These are phyloP conservation scores for Citrus inodora DNA, from an alignment of 345 rosid species.

Conservation along the genomic window DNA sequence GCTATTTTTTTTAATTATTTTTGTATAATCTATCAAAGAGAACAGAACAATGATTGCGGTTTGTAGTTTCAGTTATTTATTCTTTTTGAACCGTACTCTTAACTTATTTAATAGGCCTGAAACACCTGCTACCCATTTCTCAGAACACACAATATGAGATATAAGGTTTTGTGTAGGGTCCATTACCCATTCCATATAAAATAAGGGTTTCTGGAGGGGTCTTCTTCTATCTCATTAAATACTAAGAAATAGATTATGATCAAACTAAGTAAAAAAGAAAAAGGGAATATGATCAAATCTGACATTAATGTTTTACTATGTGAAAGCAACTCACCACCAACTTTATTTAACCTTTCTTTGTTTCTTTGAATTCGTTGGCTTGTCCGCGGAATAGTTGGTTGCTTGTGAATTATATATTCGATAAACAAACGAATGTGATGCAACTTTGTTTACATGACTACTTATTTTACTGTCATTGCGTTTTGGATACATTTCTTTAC, in stretches of 20 bases:
- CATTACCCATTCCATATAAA: not conserved
- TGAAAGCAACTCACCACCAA: not conserved
- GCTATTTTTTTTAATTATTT: not conserved
- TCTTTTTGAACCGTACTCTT: too few species aligned
- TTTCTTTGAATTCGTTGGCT: constrained; percentile 1
- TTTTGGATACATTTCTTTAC: not conserved
- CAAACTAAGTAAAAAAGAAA: not conserved
- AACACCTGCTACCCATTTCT: not conserved
- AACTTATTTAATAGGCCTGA: too few species aligned
- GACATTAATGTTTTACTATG: constrained; percentile 12
- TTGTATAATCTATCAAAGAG: not conserved
- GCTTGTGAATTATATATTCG: constrained; percentile 1
- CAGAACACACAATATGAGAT: not conserved
- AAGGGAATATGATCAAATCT: not conserved
- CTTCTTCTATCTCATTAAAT: not conserved
- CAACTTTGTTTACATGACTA: not conserved
- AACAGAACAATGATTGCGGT: constrained; percentile 3
- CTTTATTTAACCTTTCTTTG: not conserved
- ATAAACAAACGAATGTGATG: not conserved
- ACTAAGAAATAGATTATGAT: not conserved
- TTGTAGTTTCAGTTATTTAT: not conserved
- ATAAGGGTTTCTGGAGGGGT: constrained; percentile 4
- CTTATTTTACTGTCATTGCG: not conserved
- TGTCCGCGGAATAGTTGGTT: constrained; percentile 12
- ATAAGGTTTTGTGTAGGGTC: not conserved